phyloP scores from a whole-genome alignment of 768 basidiomycete genomes.

The Termitomyces eurrhizus region DNA sequence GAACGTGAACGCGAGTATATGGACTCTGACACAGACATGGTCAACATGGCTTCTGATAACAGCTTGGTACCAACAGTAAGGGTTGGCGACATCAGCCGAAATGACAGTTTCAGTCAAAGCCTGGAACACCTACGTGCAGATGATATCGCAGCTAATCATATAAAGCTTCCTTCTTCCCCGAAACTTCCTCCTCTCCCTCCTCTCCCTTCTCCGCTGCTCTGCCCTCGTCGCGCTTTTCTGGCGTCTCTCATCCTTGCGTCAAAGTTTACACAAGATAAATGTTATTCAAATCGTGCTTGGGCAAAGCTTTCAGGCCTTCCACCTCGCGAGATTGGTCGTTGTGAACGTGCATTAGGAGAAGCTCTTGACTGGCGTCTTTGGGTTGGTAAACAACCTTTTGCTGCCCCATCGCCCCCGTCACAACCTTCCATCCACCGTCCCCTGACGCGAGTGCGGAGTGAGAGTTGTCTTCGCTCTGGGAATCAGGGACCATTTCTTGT shows the following conservation, averaged over 20 bases:
- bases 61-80: conserved; percentile 40
- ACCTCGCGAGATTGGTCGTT: conserved; percentile 80
- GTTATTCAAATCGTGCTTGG: conserved; percentile 94
- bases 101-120: conserved; percentile 17
- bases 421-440: conserved; percentile 26
- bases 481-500: conserved; percentile 23
- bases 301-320: conserved; percentile 88
- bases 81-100: conserved; percentile 26
- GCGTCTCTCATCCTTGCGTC: conserved; percentile 86
- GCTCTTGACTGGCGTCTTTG: conserved; percentile 90
- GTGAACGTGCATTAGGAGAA: conserved; percentile 84
- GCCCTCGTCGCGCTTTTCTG: conserved; percentile 85
- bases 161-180: conserved; percentile 5
- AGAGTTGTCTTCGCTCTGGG: conserved; percentile 27
- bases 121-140: conserved; percentile 2
- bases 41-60: conserved; percentile 18
- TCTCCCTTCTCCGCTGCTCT: conserved; percentile 79
- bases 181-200: conserved; percentile 24
- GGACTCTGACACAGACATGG: conserved; percentile 12
- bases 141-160: not conserved
- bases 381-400: conserved; percentile 66
- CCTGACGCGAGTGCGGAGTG: conserved; percentile 50
- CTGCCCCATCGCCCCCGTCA: conserved; percentile 18
- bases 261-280: conserved; percentile 91
- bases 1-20: conserved; percentile 34